Base-by-base conservation (phyloP, 257 asterid species). In the Solanum arcanum region DNA sequence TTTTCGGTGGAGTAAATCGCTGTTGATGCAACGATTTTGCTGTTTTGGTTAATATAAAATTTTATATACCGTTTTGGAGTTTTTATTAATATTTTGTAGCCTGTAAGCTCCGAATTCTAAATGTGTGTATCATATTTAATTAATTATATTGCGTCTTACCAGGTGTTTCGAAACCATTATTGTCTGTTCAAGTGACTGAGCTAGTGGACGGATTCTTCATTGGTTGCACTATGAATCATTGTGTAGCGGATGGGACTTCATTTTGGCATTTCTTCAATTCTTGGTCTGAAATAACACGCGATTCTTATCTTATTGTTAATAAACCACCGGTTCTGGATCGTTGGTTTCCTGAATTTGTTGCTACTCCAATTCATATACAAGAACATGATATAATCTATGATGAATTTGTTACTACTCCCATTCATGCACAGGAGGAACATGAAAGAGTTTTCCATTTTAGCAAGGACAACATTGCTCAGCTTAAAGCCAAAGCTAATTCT, bases 181-280 rank as follows among this genome's bases (percentile, higher is more conserved):
- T 90, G 1, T 90, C 80, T 0, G 92, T 90, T n/a, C 94, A 93
- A 37, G 89, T 92, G 1, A 93, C 94, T 0, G 91, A 92, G 86
- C 92, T 94, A 33, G 90, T 39, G 0, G 95, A 94, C 60, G 90
- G 94, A 33, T 25, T 87, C 68, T 87, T 93, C 64, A 66, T 93
- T 12, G 91, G 89, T 5, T 87, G 91, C 86, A 87, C 92, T 7
- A 84, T 89, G 4, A 94, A 94, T 42, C 95, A 93, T 66, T 85
- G 77, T 10, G 84, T 91, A 12, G 86, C 68, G 1, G 94, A 93
- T n/a, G 94, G 93, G 37, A 76, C 89, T 3, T 86, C 94, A 5
- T 90, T 92, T 60, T 94, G 94, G 94, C 92, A 90, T 73, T 93
- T 94, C 88, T 31, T 93, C 83, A 90, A 87, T 62, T 89, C 90